These are phyloP conservation scores for Puya raimondii DNA, from an alignment of 176 grass and related monocot species.

Conservation along the genomic window DNA sequence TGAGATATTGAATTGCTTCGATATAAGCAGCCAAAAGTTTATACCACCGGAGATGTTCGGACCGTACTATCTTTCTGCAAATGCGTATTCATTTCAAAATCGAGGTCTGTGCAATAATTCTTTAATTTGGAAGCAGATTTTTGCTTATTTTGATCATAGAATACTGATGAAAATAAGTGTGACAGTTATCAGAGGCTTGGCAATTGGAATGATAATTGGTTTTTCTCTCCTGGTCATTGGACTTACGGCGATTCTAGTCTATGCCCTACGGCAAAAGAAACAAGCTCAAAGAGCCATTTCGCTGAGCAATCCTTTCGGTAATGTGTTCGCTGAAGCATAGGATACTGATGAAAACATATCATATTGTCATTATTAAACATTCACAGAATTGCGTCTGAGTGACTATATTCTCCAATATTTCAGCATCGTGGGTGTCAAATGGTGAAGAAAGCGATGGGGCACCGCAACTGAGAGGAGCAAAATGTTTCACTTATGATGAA, in stretches of 20 bases:
- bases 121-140: not conserved
- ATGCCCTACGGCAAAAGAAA: constrained; percentile 40
- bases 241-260: constrained; percentile 31
- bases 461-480: constrained; percentile 54
- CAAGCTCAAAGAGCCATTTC: constrained; percentile 32
- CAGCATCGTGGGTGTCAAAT: constrained; percentile 66
- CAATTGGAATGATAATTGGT: constrained; percentile 41
- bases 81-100: constrained; percentile 27
- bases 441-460: constrained; percentile 51
- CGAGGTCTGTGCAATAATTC: constrained; percentile 20
- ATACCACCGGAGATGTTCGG: constrained; percentile 27
- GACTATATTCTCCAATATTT: constrained; percentile 15
- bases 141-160: constrained; percentile 5
- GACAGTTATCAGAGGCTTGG: constrained; percentile 5
- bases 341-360: not conserved
- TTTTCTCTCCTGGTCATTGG: constrained; percentile 28
- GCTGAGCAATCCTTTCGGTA: constrained; percentile 58
- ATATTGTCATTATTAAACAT: too few species aligned
- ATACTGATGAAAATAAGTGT: not conserved
- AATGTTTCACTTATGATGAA: constrained; percentile 58
- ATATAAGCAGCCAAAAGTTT: constrained; percentile 39
- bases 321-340: not conserved
- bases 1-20: constrained; percentile 43
- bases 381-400: not conserved
- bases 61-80: constrained; percentile 38